Conservation (phyloP, 169 alveolate species). For the Cryptosporidium muris region DNA sequence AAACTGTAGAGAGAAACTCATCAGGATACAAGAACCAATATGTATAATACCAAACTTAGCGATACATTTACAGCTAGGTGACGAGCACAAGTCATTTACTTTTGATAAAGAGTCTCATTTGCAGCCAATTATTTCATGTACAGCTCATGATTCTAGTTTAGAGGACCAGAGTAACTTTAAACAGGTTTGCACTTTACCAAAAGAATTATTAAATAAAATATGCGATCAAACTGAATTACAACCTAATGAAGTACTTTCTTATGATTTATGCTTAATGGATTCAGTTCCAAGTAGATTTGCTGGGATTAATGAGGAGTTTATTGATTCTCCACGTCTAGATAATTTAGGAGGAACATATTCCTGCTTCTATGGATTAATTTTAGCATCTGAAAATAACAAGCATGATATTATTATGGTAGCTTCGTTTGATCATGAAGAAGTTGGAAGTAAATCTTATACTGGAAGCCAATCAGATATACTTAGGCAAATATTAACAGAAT, state of each 20-base stretch:
- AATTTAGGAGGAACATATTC: conserved; percentile 90
- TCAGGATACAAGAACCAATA: conserved; percentile 88
- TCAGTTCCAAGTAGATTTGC: conserved; percentile 85
- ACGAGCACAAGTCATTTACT: conserved; percentile 84
- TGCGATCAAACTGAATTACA: conserved; percentile 26
- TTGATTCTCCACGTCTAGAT: conserved; percentile 92
- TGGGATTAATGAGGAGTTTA: conserved; percentile 94
- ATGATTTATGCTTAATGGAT: conserved; percentile 92
- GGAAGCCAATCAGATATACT: conserved; percentile 90
- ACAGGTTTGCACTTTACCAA: conserved; percentile 28
- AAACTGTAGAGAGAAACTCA: conserved; percentile 84
- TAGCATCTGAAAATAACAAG: conserved; percentile 74
- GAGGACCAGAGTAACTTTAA: not conserved
- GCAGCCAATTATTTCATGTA: conserved; percentile 81
- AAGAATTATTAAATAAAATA: conserved; percentile 69
- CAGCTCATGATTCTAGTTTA: conserved; percentile 26
- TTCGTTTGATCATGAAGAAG: conserved; percentile 94
- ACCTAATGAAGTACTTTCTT: conserved; percentile 74
- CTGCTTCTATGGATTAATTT: conserved; percentile 84
- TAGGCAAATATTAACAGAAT: conserved; percentile 78
- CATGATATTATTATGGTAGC: conserved; percentile 74
- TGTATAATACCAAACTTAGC: conserved; percentile 93
- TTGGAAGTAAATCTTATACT: conserved; percentile 88
- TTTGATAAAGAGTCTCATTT: conserved; percentile 87
- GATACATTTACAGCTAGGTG: conserved; percentile 88